Percentiles rank a stretch among this genome's conserved stretches.
phyloP scores from a whole-genome alignment of 2,329 filamentous ascomycete genomes.

The Chaetomium globosum region DNA sequence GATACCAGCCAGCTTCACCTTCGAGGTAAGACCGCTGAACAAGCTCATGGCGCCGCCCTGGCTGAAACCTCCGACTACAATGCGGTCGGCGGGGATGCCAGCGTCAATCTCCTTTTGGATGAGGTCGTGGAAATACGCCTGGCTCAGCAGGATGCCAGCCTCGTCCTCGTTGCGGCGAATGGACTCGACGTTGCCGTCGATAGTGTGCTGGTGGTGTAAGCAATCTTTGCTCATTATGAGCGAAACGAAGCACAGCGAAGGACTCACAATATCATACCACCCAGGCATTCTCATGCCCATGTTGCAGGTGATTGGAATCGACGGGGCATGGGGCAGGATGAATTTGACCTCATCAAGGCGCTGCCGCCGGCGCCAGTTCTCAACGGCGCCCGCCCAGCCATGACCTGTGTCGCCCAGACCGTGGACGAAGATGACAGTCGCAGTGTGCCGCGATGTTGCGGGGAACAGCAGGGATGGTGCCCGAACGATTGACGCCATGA shows the following conservation, averaged over 20 bases:
- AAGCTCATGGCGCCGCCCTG: constrained; percentile 88
- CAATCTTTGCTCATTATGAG: constrained; percentile 25
- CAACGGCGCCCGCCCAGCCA: constrained; percentile 79
- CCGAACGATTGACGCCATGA: constrained; percentile 40
- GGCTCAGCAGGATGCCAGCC: constrained; percentile 70
- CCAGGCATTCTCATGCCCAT: constrained; percentile 76
- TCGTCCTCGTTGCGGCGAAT: constrained; percentile 56
- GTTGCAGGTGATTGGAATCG: constrained; percentile 74
- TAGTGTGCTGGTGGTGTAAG: constrained; percentile 27
- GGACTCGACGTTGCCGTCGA: constrained; percentile 38
- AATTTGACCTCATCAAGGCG: constrained; percentile 90
- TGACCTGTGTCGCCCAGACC: constrained; percentile 83
- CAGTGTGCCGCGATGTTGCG: constrained; percentile 80
- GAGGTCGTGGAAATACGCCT: constrained; percentile 74
- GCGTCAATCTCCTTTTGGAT: constrained; percentile 78
- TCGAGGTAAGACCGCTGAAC: constrained; percentile 73
- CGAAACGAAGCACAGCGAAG: too few relatives aligned
- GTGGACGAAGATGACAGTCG: constrained; percentile 92
- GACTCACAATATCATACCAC: constrained; percentile 76
- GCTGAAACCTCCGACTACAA: constrained; percentile 83
- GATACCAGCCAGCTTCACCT: constrained; percentile 79
- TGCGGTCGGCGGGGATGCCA: constrained; percentile 78
- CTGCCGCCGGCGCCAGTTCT: constrained; percentile 80
- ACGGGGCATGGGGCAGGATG: constrained; percentile 87
- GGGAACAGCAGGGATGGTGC: constrained; percentile 69